Evolutionary conservation across 306 rosid species (phyloP).

Genomic region (Ormosia semicastrata): DNA sequence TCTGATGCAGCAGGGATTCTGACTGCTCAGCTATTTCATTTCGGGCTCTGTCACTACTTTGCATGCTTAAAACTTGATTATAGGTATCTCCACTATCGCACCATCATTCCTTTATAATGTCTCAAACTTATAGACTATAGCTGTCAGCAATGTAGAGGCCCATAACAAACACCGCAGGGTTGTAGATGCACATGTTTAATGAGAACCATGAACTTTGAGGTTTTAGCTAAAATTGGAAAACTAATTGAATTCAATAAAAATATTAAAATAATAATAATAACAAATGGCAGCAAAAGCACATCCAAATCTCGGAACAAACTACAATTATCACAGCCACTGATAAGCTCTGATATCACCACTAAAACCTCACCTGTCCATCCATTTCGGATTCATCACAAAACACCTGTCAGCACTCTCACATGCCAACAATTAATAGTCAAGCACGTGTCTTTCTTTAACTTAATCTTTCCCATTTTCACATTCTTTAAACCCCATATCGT

Average conservation of each 20-base stretch:
- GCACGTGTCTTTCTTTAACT: slow-evolving; percentile 19
- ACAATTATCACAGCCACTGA: slow-evolving; percentile 21
- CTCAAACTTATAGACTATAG: not conserved
- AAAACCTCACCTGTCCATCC: slow-evolving; percentile 53
- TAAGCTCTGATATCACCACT: slow-evolving; percentile 26
- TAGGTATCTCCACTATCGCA: slow-evolving; percentile 13
- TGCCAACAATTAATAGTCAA: not conserved
- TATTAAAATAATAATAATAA: not conserved
- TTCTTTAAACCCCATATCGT: slow-evolving; percentile 15
- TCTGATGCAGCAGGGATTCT: not conserved
- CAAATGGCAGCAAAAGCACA: slow-evolving; percentile 21
- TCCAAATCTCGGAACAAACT: not conserved
- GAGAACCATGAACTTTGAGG: slow-evolving; percentile 13
- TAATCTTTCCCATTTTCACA: not conserved
- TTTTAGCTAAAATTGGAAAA: slow-evolving; percentile 25
- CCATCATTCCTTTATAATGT: slow-evolving; percentile 5
- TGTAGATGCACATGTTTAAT: slow-evolving; percentile 7
- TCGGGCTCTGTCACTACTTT: not conserved
- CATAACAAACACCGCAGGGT: not conserved
- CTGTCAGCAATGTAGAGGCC: not conserved
- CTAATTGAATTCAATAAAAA: not conserved
- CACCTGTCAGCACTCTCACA: slow-evolving; percentile 30
- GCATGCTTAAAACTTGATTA: slow-evolving; percentile 1
- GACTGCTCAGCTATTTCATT: not conserved
- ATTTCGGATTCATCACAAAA: slow-evolving; percentile 41